Evolutionary conservation across 148 eudicot species (phyloP).

Genomic region (Cornus controversa): DNA sequence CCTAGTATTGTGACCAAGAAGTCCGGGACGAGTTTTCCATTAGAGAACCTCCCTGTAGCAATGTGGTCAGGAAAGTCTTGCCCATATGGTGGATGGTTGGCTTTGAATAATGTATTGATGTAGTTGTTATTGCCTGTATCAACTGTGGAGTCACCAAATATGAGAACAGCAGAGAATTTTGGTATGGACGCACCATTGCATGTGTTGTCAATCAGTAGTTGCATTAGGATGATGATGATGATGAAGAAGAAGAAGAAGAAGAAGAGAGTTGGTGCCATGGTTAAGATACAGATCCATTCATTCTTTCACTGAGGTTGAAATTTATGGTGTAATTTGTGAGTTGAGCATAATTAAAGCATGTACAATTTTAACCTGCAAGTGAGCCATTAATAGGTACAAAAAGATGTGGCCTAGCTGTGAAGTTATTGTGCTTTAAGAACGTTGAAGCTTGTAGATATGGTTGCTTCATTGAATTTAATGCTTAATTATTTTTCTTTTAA

Average conservation of each 20-base stretch:
- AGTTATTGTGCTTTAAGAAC: neutral
- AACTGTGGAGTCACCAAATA: constrained; percentile 53
- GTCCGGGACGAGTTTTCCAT: constrained; percentile 50
- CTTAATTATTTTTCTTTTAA: neutral
- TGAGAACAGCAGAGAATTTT: constrained; percentile 44
- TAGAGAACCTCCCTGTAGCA: constrained; percentile 52
- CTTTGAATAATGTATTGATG: constrained; percentile 28
- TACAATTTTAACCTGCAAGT: neutral
- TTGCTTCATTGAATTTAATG: neutral
- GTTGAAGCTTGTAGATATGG: neutral
- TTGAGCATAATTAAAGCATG: too few relatives aligned
- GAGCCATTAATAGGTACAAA: neutral
- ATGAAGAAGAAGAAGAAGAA: too few relatives aligned
- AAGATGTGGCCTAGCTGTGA: neutral
- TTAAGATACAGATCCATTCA: too few relatives aligned
- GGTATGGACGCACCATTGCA: neutral
- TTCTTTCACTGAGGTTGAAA: neutral
- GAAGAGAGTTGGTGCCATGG: constrained; percentile 2
- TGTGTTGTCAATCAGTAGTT: neutral
- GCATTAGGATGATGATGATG: constrained; percentile 5
- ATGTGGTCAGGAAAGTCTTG: constrained; percentile 34
- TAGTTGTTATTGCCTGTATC: constrained; percentile 59
- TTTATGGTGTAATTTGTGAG: neutral
- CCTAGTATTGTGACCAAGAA: constrained; percentile 39
- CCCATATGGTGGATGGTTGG: constrained; percentile 55